Evolutionary conservation across 371 early-diverging fungal genomes (phyloP).

Genomic region (Homolaphlyctis polyrhiza): DNA sequence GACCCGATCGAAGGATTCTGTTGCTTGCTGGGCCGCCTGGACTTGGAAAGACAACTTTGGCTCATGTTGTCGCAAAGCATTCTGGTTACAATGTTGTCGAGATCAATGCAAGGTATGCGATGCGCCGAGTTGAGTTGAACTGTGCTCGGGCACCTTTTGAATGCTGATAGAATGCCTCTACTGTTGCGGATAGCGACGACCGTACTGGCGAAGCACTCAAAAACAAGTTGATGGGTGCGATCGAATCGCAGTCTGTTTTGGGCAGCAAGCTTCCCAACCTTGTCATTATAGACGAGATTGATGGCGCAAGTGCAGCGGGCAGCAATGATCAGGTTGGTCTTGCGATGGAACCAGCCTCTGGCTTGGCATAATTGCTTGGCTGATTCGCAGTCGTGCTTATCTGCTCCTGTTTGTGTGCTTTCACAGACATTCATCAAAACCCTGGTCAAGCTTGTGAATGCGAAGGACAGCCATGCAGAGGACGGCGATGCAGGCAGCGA

Average conservation of each 20-base stretch:
- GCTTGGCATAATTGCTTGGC: background rate
- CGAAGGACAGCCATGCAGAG: conserved; percentile 24
- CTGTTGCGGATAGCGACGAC: conserved; percentile 70
- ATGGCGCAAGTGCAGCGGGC: conserved; percentile 74
- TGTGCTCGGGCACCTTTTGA: background rate
- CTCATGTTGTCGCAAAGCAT: conserved; percentile 88
- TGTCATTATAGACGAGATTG: conserved; percentile 94
- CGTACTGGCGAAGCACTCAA: conserved; percentile 75
- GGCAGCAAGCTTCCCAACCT: conserved; percentile 71
- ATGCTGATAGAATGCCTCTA: background rate
- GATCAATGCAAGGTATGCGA: conserved; percentile 90
- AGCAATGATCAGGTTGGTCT: conserved; percentile 48
- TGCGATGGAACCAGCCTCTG: too few relatives aligned
- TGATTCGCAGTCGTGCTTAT: background rate
- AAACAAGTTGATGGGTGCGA: conserved; percentile 66
- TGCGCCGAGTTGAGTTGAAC: background rate
- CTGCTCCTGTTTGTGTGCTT: background rate
- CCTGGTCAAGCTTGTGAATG: conserved; percentile 38
- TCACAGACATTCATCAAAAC: conserved; percentile 73
- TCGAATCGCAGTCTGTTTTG: conserved; percentile 71
- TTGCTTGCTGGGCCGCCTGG: conserved; percentile 97
- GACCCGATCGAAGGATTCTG: conserved; percentile 56
- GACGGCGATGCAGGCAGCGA: too few relatives aligned
- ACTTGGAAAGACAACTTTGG: conserved; percentile 97
- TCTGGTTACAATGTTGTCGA: conserved; percentile 92